These are phyloP conservation scores for Colletotrichum tropicale DNA, from an alignment of 2,329 filamentous ascomycete genomes.

Conservation along the genomic window DNA sequence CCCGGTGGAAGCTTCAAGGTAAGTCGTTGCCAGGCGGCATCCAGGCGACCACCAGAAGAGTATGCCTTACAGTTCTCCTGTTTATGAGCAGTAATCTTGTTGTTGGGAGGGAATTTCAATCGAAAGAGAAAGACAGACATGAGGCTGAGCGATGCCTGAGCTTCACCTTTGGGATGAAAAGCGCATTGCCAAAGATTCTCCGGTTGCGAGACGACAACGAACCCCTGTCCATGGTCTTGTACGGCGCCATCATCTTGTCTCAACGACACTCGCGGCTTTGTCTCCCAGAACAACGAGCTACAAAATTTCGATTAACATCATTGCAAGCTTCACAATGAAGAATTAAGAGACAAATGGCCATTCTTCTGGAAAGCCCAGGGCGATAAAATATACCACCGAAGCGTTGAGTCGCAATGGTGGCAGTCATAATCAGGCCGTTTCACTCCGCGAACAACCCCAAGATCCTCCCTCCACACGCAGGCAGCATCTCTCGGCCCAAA, in stretches of 20 bases:
- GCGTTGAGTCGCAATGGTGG: neutral
- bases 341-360: neutral
- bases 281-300: neutral
- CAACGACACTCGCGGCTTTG: neutral
- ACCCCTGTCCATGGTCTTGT: neutral
- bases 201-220: neutral
- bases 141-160: neutral
- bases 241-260: neutral
- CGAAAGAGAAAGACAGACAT: neutral
- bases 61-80: neutral
- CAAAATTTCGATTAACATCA: neutral
- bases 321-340: neutral
- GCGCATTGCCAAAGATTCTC: neutral
- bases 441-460: constrained; percentile 4
- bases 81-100: neutral
- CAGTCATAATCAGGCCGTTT: constrained; percentile 9
- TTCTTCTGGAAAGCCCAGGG: neutral
- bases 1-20: neutral
- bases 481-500: constrained; percentile 7
- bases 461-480: neutral
- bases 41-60: neutral
- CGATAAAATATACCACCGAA: neutral
- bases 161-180: neutral
- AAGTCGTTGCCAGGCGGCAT: neutral
- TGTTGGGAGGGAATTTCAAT: neutral